Percentiles rank a stretch among this genome's conserved stretches.
phyloP scores from a whole-genome alignment of 306 rosid genomes.

The Vachellia pachyceras region DNA sequence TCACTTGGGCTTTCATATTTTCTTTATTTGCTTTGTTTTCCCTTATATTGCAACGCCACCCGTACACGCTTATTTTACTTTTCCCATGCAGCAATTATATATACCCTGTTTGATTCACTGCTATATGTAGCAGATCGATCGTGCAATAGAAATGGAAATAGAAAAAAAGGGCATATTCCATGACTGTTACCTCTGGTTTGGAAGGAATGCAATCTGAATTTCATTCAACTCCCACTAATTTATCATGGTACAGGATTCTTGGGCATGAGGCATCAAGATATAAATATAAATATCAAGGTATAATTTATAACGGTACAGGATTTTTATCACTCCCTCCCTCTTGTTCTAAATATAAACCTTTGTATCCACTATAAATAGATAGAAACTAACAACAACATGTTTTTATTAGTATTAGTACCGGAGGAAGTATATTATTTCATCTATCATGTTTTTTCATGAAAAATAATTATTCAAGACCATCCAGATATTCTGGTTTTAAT shows the following conservation, averaged over 20 bases:
- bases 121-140: neutral
- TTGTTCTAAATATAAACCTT: too few species aligned
- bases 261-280: neutral
- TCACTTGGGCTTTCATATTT: neutral
- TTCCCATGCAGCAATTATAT: neutral
- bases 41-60: neutral
- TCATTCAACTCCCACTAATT: neutral
- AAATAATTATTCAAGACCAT: neutral
- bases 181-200: neutral
- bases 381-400: too few species aligned
- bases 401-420: too few species aligned
- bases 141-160: neutral
- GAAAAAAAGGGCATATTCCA: neutral
- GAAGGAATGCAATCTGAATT: neutral
- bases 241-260: neutral
- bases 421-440: too few species aligned
- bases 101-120: neutral
- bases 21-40: neutral
- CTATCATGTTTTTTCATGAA: neutral
- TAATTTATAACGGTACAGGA: neutral
- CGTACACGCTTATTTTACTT: neutral
- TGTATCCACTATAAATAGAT: too few species aligned
- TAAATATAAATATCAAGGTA: too few species aligned
- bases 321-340: too few species aligned
- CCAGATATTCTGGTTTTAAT: too few species aligned